phyloP scores from a whole-genome alignment of 805 yeast genomes.

The Kazachstania bromeliacearum region DNA sequence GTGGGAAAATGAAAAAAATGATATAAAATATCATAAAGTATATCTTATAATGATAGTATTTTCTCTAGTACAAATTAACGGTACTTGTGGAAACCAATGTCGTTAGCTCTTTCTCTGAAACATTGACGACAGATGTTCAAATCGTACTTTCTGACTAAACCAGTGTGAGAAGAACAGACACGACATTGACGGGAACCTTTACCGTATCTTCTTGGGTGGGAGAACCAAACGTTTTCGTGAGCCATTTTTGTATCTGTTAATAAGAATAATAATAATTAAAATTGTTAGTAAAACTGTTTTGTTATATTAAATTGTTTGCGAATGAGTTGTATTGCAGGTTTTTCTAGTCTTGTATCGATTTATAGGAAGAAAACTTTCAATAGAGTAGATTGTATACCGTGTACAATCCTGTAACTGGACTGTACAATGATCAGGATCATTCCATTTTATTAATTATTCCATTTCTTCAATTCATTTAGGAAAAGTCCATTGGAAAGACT shows the following conservation, averaged over 20 bases:
- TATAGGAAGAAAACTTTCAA: no score
- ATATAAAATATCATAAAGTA: not conserved
- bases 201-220: conserved; percentile 99
- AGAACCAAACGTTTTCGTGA: conserved; percentile 99
- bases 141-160: conserved; percentile 99
- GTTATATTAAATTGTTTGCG: no score
- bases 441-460: no score
- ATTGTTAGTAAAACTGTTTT: conserved; percentile 5
- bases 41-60: not conserved
- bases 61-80: conserved; percentile 49
- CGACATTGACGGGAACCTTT: conserved; percentile 99
- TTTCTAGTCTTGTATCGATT: no score
- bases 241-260: conserved; percentile 62
- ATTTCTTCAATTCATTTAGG: no score
- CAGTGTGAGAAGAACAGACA: conserved; percentile 96
- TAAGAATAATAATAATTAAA: not conserved
- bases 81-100: conserved; percentile 98
- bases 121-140: conserved; percentile 99
- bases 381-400: no score
- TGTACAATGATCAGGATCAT: no score
- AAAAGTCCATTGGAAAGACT: no score
- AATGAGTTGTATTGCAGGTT: no score
- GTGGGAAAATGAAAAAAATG: not conserved
- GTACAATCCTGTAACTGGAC: no score
- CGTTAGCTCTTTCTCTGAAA: conserved; percentile 99